phyloP scores from a whole-genome alignment of 164 flowering plant species.

The Magnolia sinica region DNA sequence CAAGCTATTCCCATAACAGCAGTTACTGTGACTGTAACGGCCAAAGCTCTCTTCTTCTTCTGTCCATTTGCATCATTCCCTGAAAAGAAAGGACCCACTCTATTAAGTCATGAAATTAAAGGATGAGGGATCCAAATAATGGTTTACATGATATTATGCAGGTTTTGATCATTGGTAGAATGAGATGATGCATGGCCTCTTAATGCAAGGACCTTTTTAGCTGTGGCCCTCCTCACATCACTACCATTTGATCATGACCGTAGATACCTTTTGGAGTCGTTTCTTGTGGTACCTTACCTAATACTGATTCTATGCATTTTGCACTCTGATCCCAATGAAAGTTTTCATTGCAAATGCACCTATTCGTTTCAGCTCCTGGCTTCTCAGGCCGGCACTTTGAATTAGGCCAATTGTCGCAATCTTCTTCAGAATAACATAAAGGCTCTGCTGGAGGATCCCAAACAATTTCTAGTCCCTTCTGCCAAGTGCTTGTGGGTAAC shows the following conservation, averaged over 20 bases:
- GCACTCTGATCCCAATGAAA: background rate
- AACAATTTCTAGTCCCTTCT: background rate
- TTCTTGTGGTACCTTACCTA: background rate
- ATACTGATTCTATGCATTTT: background rate
- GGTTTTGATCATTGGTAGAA: background rate
- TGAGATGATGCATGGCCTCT: background rate
- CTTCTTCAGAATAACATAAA: background rate
- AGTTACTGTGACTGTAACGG: background rate
- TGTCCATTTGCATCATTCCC: background rate
- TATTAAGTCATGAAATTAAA: background rate
- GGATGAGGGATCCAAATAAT: background rate
- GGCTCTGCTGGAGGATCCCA: slow-evolving; percentile 1
- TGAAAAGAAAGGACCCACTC: background rate
- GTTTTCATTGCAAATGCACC: slow-evolving; percentile 4
- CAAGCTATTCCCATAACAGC: background rate
- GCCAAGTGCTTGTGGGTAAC: background rate
- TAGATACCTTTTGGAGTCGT: too few relatives aligned
- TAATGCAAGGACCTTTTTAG: background rate
- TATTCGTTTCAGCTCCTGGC: background rate
- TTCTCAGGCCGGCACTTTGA: background rate
- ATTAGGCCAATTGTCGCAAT: background rate
- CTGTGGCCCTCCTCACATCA: background rate
- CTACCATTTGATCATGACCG: background rate
- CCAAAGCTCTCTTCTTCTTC: background rate
- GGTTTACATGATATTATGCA: background rate